Conservation (phyloP, 169 alveolate genomes). For the Eimeria praecox region DNA sequence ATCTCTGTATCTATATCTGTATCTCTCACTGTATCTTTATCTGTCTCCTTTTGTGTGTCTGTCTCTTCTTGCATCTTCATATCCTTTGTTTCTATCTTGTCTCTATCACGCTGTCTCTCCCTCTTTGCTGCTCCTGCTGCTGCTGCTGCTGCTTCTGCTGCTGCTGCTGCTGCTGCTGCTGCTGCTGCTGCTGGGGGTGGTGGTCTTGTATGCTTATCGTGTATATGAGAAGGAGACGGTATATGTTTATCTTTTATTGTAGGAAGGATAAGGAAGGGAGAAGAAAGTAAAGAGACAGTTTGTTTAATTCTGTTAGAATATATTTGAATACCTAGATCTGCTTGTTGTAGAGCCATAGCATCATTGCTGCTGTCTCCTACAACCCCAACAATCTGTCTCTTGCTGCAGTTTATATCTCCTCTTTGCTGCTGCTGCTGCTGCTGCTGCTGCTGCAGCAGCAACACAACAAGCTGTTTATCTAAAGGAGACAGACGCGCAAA, state of each 20-base stretch:
- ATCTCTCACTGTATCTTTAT: no score
- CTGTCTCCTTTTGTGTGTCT: background rate
- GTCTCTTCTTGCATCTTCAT: no score
- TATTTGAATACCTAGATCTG: conserved; percentile 95
- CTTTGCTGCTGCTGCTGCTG: conserved; percentile 35
- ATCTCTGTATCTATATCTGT: no score
- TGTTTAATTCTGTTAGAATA: background rate
- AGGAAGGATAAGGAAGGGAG: no score
- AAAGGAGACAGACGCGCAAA: conserved; percentile 72
- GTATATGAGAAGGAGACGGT: no score
- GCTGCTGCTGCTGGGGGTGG: no score
- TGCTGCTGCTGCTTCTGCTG: no score
- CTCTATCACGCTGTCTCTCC: background rate
- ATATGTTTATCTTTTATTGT: no score
- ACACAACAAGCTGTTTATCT: conserved; percentile 35
- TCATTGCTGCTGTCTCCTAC: conserved; percentile 97
- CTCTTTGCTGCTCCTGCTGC: conserved; percentile 2
- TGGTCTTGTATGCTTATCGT: no score
- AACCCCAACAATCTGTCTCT: no score
- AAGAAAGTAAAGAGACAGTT: conserved; percentile 16
- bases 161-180: no score
- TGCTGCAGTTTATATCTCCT: conserved; percentile 85
- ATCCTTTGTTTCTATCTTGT: no score
- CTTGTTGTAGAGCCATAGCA: conserved; percentile 95
- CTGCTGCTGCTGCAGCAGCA: conserved; percentile 49